Base-by-base conservation (phyloP, 345 rosid genomes). In the Fremontodendron californicum region DNA sequence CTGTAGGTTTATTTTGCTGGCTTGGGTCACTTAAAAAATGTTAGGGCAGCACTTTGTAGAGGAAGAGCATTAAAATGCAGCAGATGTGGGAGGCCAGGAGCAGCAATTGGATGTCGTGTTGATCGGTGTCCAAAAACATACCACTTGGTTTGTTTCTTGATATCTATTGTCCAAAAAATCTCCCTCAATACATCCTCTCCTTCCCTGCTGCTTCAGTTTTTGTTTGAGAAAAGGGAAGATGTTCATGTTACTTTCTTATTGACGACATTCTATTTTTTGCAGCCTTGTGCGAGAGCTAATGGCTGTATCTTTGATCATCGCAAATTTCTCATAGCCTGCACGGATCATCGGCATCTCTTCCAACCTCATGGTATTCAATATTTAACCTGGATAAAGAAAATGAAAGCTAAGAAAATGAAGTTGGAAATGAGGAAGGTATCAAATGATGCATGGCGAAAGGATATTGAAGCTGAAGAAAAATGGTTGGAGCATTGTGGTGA, bases 401-500 rank as follows among this genome's bases (percentile, higher is more conserved):
- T 93, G 90, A 88, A 91, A 86, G 88, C 92, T 78, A 93, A 82
- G 87, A 92, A 91, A 85, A 84, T 93, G 94, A 93, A 78, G 81
- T 49, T 90, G 82, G 93, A 90, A 86, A 70, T 85, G 62, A 90
- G 94, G 84, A 96, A 96, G 82, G 75, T 52, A 45, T 90, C 94
- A 80, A 92, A 91, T 88, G 99, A 96, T 85, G 90, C 94, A 78
- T 87, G 88, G 87, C 85, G 97, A 57, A 96, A 88, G 87, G 99
- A 96, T 87, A 82, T 91, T 82, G 99, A 96, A 82, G 93, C 94
- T 6, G 99, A 96, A 87, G 99, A 96, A 85, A 96, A 89, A 79
- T 96, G 99, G 99, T 84, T 96, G 85, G 99, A 93, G 80, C 91
- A 93, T 84, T 96, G 98, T 78, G 99, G 99, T 71, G 97, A 93